Evolutionary conservation across 805 yeast species (phyloP), one percentile per base, ranked within the genome.

Genomic region (Spathaspora sp.): DNA sequence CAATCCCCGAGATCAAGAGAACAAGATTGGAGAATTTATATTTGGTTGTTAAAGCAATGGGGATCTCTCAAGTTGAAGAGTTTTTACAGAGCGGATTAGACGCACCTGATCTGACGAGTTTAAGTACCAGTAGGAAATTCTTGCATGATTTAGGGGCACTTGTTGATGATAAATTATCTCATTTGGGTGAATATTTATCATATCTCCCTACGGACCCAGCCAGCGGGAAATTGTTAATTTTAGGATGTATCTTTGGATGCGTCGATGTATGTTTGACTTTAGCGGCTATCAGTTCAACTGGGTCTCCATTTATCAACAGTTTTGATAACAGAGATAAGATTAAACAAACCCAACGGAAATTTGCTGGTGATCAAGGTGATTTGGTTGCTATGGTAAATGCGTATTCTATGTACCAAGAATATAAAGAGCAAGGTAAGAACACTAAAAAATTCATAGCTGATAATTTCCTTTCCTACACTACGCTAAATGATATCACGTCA

Each of bases 1-100:
- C 97, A 0, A 76, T 87, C 16, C 97, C 99, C 0, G 99, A 93
- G 63, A 93, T 93, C 49, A 82, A 83, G 56, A 75, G 98, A 53
- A 84, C 94, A 0, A 83, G 94, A 31, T 68, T 93, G 32, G 97
- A 92, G 58, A 89, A 89, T 35, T 72, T 93, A 42, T 92, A 89
- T 60, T 72, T 93, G 44, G 82, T 85, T 46, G 96, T 92, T 14
- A 91, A 91, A 65, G 79, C 97, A 0, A 90, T 94, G 94, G 96
- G 96, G 0, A 78, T 93, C 26, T 71, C 74, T 2, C 77, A 87
- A 57, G 97, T 91, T 0, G 76, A 76, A 51, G 77, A 72, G 19
- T 94, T 93, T 60, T 74, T 93, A 55, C 72, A 78, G 14, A 75
- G 78, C 31, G 97, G 97, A 0, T 68, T 94, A 46, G 97, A 92